phyloP scores from a whole-genome alignment of 129 eudicot genomes.

The Calendula officinalis region DNA sequence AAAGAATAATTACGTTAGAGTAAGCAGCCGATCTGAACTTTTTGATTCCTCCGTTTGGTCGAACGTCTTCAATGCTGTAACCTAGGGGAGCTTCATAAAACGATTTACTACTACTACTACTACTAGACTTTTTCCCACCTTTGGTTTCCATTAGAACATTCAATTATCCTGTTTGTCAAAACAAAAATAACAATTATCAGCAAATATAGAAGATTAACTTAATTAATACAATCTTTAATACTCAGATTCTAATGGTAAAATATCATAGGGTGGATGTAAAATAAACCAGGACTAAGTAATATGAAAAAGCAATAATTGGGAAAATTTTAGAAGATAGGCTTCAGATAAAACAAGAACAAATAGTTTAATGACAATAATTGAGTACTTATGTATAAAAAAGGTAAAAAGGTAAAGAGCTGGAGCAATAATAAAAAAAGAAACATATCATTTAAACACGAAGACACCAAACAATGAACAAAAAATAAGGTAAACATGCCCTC shows the following conservation, averaged over 20 bases:
- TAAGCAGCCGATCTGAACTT: conserved; percentile 99
- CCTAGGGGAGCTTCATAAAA: conserved; percentile 94
- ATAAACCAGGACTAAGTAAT: too few relatives aligned
- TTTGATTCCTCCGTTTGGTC: conserved; percentile 99
- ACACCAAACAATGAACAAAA: not conserved
- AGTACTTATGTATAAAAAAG: too few relatives aligned
- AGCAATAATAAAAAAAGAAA: not conserved
- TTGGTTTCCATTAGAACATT: conserved; percentile 93
- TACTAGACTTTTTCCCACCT: conserved; percentile 98
- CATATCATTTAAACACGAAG: not conserved
- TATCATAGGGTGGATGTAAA: too few relatives aligned
- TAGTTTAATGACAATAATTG: too few relatives aligned
- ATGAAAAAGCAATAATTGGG: too few relatives aligned
- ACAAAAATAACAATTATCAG: not conserved
- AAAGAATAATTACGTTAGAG: conserved; percentile 82
- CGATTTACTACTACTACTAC: conserved; percentile 85
- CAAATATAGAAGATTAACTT: not conserved
- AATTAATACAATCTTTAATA: too few relatives aligned
- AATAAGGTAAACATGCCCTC: not conserved
- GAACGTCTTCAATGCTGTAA: conserved; percentile 98
- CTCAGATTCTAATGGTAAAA: too few relatives aligned
- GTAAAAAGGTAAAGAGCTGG: not conserved
- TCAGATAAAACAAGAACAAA: too few relatives aligned
- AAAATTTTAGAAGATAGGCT: too few relatives aligned
- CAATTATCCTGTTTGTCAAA: conserved; percentile 40